Evolutionary conservation across 768 basidiomycete genomes (phyloP).

Genomic region (Hypholoma fasciculare): DNA sequence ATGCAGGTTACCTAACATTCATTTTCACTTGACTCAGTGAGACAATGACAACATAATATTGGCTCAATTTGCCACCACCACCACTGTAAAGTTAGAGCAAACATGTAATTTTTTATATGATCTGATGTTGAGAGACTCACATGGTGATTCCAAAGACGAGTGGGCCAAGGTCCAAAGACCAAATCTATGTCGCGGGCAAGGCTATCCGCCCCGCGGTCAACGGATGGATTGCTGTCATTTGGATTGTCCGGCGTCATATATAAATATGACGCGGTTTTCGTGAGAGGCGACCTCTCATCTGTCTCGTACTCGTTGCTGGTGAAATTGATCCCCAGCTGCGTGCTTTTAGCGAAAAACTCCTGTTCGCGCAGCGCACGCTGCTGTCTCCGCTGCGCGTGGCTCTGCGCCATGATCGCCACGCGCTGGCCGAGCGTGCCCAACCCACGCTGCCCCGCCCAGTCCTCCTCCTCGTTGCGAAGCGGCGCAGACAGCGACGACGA

Average conservation of each 20-base stretch:
- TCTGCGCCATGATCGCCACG: constrained; percentile 38
- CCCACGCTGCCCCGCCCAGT: constrained; percentile 43
- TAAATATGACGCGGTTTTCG: constrained; percentile 11
- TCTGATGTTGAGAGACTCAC: constrained; percentile 38
- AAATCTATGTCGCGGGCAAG: constrained; percentile 51
- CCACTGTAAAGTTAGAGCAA: constrained; percentile 49
- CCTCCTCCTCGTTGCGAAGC: constrained; percentile 56
- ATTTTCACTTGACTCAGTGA: constrained; percentile 53
- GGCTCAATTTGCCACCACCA: constrained; percentile 82
- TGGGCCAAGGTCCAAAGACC: constrained; percentile 68
- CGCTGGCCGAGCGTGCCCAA: constrained; percentile 68
- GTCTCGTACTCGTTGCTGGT: neutral
- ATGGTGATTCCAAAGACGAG: constrained; percentile 65
- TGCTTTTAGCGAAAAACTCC: constrained; percentile 9
- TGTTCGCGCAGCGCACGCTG: constrained; percentile 13
- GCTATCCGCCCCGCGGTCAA: constrained; percentile 29
- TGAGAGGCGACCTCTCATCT: constrained; percentile 25
- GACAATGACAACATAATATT: constrained; percentile 61
- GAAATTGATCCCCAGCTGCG: constrained; percentile 7
- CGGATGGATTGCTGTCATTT: neutral
- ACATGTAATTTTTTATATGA: neutral
- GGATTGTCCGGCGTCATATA: constrained; percentile 9
- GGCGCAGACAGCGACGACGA: constrained; percentile 86
- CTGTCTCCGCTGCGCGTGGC: constrained; percentile 21
- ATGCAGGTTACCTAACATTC: neutral